Conservation (phyloP, 257 asterid genomes). For the Nicotiana noctiflora region DNA sequence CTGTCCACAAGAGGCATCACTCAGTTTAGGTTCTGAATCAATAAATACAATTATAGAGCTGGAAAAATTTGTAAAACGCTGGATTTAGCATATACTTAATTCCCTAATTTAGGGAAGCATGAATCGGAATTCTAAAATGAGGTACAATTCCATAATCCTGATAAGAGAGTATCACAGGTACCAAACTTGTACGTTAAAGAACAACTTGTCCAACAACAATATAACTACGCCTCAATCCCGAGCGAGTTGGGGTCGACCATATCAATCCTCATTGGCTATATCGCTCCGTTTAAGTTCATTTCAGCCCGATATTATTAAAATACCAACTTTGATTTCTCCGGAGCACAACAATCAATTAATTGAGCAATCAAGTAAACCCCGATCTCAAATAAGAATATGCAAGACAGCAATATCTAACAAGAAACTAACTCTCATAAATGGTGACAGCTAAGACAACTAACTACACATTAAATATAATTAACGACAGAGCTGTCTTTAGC, state of each 20-base stretch:
- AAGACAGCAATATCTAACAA: not conserved
- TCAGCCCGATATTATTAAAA: not conserved
- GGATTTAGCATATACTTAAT: not conserved
- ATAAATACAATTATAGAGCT: not conserved
- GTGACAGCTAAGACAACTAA: slow-evolving; percentile 1
- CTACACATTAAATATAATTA: not conserved
- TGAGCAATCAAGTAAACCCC: not conserved
- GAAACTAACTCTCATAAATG: not conserved
- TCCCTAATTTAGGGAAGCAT: not conserved
- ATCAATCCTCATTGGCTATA: not conserved
- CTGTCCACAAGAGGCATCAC: slow-evolving; percentile 39
- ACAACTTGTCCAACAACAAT: not conserved
- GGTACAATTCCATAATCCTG: not conserved
- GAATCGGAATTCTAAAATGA: not conserved
- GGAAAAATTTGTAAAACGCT: not conserved
- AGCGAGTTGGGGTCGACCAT: not conserved
- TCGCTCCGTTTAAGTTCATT: not conserved
- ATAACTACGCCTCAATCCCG: not conserved
- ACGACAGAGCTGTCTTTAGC: not conserved
- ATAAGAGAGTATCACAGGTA: not conserved
- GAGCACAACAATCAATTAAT: not conserved
- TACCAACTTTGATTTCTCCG: not conserved
- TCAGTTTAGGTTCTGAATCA: not conserved
- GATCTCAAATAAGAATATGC: not conserved
- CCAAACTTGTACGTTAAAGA: not conserved